These are phyloP conservation scores for Suillus ampliporus DNA, from an alignment of 768 basidiomycete species.

Conservation along the genomic window DNA sequence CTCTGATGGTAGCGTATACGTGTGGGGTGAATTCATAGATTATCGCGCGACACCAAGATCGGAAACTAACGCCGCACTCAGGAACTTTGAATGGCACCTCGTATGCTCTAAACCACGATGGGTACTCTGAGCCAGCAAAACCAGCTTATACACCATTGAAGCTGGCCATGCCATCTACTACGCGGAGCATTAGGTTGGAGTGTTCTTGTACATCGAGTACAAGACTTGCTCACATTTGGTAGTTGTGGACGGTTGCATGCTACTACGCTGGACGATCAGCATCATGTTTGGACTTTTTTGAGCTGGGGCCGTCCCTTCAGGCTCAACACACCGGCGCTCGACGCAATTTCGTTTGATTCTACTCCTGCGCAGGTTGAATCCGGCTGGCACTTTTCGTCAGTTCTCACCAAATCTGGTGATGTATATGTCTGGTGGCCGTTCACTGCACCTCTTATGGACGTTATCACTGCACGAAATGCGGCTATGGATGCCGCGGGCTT, in stretches of 20 bases:
- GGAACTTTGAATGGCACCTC: slow-evolving; percentile 63
- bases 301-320: slow-evolving; percentile 83
- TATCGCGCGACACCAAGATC: slow-evolving; percentile 7
- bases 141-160: slow-evolving; percentile 57
- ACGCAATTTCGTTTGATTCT: slow-evolving; percentile 50
- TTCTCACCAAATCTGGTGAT: slow-evolving; percentile 73
- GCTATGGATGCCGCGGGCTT: slow-evolving; percentile 50
- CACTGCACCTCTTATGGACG: slow-evolving; percentile 45
- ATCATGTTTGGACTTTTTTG: slow-evolving; percentile 74
- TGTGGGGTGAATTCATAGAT: slow-evolving; percentile 68
- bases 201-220: slow-evolving; percentile 10
- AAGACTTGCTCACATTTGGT: slow-evolving; percentile 4
- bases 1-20: slow-evolving; percentile 69
- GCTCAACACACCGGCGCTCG: slow-evolving; percentile 47
- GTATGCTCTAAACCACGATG: slow-evolving; percentile 50
- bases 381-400: slow-evolving; percentile 81
- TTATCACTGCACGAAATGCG: slow-evolving; percentile 44
- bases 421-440: slow-evolving; percentile 81
- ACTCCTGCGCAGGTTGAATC: slow-evolving; percentile 70
- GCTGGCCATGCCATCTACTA: slow-evolving; percentile 61
- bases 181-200: slow-evolving; percentile 68
- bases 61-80: slow-evolving; percentile 33
- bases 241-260: slow-evolving; percentile 84
- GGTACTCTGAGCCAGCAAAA: slow-evolving; percentile 61
- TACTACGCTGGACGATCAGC: slow-evolving; percentile 61